Evolutionary conservation across 2,329 filamentous ascomycete genomes (phyloP), one percentile per base, ranked within the genome.

Genomic region (Fusarium chuoi): DNA sequence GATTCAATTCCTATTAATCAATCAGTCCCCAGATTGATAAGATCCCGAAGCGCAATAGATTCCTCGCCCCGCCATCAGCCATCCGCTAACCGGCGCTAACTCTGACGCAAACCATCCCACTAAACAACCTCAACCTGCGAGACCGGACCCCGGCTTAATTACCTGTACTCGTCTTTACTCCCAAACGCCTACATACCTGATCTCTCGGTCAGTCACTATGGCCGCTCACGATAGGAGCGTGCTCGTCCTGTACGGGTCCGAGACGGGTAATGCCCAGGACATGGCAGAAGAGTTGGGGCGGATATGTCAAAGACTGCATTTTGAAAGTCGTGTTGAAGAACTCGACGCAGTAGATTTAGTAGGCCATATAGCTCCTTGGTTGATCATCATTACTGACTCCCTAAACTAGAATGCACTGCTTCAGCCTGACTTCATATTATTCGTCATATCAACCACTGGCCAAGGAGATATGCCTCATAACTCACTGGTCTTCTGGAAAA

Each of bases 251-350:
- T 99, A 98, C 83, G 96, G 94, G 62, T 97, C 96, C 44, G 96
- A 99, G 85, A 98, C 95, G 28, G 96, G 96, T 64, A 98, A 96
- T 79, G 92, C 94, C 62, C 94, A 98, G 82, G 96, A 98, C 83
- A 90, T 96, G 72, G 96, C 96, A 26, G 91, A 94, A 78, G 94
- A 98, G 81, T 85, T 98, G 70, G 94, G 92, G 44, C 87, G 91
- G 45, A 83, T 94, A 73, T 89, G 91, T 41, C 91, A 96, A 83
- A 89, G 96, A 38, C 84, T 98, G 65, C 94, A 91, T 78, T 98
- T 98, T 82, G 83, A 88, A 71, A 93, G 92, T 28, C 87, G 89
- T 58, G 90, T 98, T 30, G 89, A 90, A 64, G 94, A 95, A 81
- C 89, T 98, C 83, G 91, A 98, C 79, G 87, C 87, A 62, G 87